Conservation (phyloP, 371 early-diverging fungal species). For the Mucor racemosus region DNA sequence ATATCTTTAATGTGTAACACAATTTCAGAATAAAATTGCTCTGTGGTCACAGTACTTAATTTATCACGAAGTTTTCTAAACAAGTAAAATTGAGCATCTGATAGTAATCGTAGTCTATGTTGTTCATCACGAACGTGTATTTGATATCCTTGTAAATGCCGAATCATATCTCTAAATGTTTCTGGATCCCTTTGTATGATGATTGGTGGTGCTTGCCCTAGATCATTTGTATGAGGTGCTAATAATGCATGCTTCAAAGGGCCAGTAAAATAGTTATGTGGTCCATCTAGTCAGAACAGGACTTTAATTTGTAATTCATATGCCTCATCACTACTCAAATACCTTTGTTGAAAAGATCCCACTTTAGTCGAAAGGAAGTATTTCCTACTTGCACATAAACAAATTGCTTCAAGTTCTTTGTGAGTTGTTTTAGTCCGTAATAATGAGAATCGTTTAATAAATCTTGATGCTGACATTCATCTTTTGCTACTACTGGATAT, state of each 20-base stretch:
- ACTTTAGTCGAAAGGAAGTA: slow-evolving; percentile 40
- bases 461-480: slow-evolving; percentile 52
- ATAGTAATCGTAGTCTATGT: slow-evolving; percentile 60
- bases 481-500: slow-evolving; percentile 54
- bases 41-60: slow-evolving; percentile 45
- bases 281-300: neutral
- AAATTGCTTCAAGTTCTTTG: slow-evolving; percentile 46
- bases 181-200: slow-evolving; percentile 64
- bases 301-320: neutral
- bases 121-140: slow-evolving; percentile 59
- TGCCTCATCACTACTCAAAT: slow-evolving; percentile 8
- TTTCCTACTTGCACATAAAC: slow-evolving; percentile 51
- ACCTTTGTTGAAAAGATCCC: slow-evolving; percentile 40
- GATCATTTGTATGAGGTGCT: slow-evolving; percentile 24
- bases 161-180: slow-evolving; percentile 62
- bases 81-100: slow-evolving; percentile 64
- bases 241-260: slow-evolving; percentile 36
- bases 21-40: slow-evolving; percentile 35
- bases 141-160: slow-evolving; percentile 62
- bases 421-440: slow-evolving; percentile 53
- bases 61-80: slow-evolving; percentile 57
- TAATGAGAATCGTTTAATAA: slow-evolving; percentile 58
- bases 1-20: slow-evolving; percentile 45
- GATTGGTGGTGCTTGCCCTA: slow-evolving; percentile 39
- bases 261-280: slow-evolving; percentile 35